phyloP scores from a whole-genome alignment of 176 grass and related monocot species.

The Luzula sylvatica region DNA sequence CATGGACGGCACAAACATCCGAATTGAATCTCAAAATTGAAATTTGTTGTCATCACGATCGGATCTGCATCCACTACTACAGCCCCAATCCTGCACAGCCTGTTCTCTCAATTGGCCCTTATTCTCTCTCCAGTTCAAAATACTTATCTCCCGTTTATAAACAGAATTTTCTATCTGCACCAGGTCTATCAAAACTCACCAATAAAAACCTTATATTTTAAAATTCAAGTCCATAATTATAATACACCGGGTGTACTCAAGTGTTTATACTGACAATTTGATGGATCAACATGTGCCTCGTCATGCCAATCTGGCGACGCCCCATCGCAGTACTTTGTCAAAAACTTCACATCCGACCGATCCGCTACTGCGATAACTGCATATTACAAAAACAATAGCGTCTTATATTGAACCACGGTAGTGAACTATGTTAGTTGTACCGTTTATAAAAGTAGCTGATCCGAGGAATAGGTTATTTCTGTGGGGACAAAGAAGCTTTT shows the following conservation, averaged over 20 bases:
- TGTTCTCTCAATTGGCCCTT: not conserved
- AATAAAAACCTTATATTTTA: no score
- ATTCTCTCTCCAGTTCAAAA: not conserved
- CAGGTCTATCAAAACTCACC: no score
- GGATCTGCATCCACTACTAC: not conserved
- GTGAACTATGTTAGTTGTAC: no score
- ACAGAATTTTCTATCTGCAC: no score
- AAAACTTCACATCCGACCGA: not conserved
- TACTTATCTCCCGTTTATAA: no score
- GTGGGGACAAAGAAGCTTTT: no score
- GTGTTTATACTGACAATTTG: not conserved
- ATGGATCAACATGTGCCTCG: not conserved
- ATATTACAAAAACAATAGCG: not conserved
- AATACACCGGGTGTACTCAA: not conserved
- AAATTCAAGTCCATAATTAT: no score
- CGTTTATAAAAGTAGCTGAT: no score
- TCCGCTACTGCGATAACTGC: not conserved
- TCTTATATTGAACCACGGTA: not conserved
- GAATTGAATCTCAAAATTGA: not conserved
- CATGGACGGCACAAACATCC: no score
- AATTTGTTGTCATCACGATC: slow-evolving; percentile 3
- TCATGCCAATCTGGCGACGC: slow-evolving; percentile 11
- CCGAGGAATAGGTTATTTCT: no score
- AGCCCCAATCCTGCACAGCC: not conserved
- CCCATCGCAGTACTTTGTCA: not conserved